Conservation (phyloP, 805 yeast species). For the Suhomyces prunicola region DNA sequence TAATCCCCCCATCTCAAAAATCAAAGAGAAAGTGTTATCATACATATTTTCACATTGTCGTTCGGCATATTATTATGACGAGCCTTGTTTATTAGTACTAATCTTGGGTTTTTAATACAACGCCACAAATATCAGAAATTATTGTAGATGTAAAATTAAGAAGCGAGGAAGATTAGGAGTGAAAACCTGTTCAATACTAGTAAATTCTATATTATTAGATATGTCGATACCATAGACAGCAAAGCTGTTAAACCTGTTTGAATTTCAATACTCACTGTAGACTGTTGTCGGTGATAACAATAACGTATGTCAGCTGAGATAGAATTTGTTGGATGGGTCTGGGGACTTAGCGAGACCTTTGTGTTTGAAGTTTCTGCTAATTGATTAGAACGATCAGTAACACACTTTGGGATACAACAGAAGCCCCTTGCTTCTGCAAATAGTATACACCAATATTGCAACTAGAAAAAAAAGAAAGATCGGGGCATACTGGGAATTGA, state of each 20-base stretch:
- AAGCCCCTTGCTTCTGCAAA: not conserved
- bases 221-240: too few relatives aligned
- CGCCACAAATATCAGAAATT: conserved; percentile 3
- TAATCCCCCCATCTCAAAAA: conserved; percentile 33
- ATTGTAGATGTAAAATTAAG: not conserved
- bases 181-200: not conserved
- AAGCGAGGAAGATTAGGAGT: not conserved
- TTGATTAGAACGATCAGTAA: not conserved
- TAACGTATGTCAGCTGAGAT: not conserved
- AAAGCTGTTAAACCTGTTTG: too few relatives aligned
- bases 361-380: not conserved
- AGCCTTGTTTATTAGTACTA: conserved; percentile 9
- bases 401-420: not conserved
- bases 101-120: conserved; percentile 9
- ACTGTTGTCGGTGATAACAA: not conserved
- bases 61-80: conserved; percentile 5
- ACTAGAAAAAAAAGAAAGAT: conserved; percentile 4
- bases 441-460: not conserved
- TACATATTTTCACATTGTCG: conserved; percentile 12
- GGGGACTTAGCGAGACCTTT: not conserved
- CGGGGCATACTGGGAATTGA: conserved; percentile 54
- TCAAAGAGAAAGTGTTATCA: conserved; percentile 12
- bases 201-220: not conserved
- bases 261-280: too few relatives aligned
- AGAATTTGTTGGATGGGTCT: not conserved